Conservation (phyloP, 768 basidiomycete species). For the Agaricus blazei region DNA sequence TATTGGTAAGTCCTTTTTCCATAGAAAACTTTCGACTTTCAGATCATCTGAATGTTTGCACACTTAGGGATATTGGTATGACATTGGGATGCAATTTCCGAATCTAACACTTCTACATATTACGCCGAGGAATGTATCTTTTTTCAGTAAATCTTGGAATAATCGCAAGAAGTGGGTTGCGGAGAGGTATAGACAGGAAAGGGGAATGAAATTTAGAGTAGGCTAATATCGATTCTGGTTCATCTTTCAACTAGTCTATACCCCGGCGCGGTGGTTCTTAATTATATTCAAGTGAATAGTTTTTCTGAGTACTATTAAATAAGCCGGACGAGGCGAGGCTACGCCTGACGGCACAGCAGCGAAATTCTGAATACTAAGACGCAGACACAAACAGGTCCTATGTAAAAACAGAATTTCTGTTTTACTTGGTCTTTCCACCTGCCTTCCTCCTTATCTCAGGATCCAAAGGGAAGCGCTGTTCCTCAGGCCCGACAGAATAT, state of each 20-base stretch:
- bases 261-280: too few relatives aligned
- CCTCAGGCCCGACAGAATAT: slow-evolving; percentile 34
- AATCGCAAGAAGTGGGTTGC: too few relatives aligned
- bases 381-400: background rate
- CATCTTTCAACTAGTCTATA: too few relatives aligned
- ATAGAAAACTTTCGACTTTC: too few relatives aligned
- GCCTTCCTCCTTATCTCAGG: slow-evolving; percentile 37
- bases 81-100: background rate
- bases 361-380: background rate
- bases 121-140: background rate
- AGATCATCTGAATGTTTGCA: background rate
- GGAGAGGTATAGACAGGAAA: too few relatives aligned
- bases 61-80: background rate
- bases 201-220: too few relatives aligned
- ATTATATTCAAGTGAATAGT: too few relatives aligned
- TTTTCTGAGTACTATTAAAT: background rate
- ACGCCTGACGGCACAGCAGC: background rate
- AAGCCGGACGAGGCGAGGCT: too few relatives aligned
- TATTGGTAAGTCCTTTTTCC: background rate
- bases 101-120: background rate
- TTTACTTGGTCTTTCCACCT: slow-evolving; percentile 25
- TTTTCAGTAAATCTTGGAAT: too few relatives aligned
- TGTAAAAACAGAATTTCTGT: background rate
- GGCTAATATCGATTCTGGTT: too few relatives aligned
- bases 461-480: slow-evolving; percentile 38